phyloP scores from a whole-genome alignment of 1,284 basidiomycete genomes.

The Cutaneotrichosporon cyanovorans region DNA sequence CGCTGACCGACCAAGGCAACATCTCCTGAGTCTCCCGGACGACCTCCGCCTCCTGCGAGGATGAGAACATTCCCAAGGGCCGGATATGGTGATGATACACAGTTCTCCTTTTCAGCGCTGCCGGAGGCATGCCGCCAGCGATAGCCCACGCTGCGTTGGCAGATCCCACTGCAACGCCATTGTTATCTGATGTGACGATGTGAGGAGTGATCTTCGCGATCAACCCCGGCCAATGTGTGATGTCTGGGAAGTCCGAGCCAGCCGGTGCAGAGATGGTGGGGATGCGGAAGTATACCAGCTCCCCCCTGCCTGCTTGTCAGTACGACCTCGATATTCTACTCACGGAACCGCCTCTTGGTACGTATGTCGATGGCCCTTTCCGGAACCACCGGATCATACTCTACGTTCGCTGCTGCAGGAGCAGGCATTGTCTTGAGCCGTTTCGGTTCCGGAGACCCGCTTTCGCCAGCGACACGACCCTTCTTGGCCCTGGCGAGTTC shows the following conservation, averaged over 20 bases:
- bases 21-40: slow-evolving; percentile 20
- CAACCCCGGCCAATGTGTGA: slow-evolving; percentile 41
- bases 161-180: slow-evolving; percentile 9
- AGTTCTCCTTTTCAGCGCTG: neutral
- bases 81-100: slow-evolving; percentile 23
- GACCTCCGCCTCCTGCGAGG: slow-evolving; percentile 14
- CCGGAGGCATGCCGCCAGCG: slow-evolving; percentile 12
- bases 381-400: slow-evolving; percentile 3
- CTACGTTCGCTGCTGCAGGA: neutral
- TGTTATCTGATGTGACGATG: neutral
- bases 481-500: slow-evolving; percentile 3
- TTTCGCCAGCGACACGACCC: neutral
- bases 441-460: neutral
- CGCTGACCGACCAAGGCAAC: slow-evolving; percentile 28
- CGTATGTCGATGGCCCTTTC: slow-evolving; percentile 17
- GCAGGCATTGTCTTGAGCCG: neutral
- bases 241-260: slow-evolving; percentile 10
- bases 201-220: slow-evolving; percentile 13
- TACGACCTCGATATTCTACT: neutral
- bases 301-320: slow-evolving; percentile 26
- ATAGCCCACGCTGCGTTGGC: slow-evolving; percentile 15
- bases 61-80: slow-evolving; percentile 33
- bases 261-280: slow-evolving; percentile 21
- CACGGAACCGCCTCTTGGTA: slow-evolving; percentile 11
- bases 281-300: slow-evolving; percentile 36